Evolutionary conservation across 2,329 filamentous ascomycete genomes (phyloP).

Genomic region (Orbilia brochopaga): DNA sequence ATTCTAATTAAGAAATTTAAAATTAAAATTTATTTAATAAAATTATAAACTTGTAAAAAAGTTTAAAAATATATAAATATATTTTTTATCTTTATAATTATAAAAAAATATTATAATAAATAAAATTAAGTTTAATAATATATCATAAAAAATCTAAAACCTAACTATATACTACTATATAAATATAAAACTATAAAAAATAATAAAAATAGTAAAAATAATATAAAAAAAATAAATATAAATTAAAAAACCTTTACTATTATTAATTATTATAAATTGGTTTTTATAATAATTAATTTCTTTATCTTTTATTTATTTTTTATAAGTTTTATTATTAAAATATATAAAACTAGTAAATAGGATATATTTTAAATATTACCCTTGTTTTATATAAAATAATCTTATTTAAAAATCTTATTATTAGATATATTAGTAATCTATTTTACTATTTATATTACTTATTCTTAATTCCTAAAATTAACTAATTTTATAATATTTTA

Average conservation of each 20-base stretch:
- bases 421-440: background rate
- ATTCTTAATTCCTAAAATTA: slow-evolving; percentile 2
- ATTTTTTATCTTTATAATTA: slow-evolving; percentile 5
- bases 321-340: too few species aligned
- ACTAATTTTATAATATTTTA: background rate
- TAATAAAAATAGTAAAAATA: background rate
- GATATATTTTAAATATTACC: too few species aligned
- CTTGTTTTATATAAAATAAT: too few species aligned
- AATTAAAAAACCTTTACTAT: too few species aligned
- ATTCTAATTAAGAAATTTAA: slow-evolving; percentile 8
- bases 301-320: too few species aligned
- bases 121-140: slow-evolving; percentile 10
- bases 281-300: too few species aligned
- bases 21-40: background rate
- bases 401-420: too few species aligned
- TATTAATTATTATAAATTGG: too few species aligned
- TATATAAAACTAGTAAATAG: background rate
- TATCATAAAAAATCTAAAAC: background rate
- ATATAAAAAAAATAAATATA: too few species aligned
- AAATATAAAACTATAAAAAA: background rate
- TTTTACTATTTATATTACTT: background rate
- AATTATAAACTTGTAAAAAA: background rate
- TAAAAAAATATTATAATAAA: background rate
- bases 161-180: too few species aligned
- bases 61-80: slow-evolving; percentile 1